Evolutionary conservation across 164 flowering plant species (phyloP).

Genomic region (Nymphaea colorata): DNA sequence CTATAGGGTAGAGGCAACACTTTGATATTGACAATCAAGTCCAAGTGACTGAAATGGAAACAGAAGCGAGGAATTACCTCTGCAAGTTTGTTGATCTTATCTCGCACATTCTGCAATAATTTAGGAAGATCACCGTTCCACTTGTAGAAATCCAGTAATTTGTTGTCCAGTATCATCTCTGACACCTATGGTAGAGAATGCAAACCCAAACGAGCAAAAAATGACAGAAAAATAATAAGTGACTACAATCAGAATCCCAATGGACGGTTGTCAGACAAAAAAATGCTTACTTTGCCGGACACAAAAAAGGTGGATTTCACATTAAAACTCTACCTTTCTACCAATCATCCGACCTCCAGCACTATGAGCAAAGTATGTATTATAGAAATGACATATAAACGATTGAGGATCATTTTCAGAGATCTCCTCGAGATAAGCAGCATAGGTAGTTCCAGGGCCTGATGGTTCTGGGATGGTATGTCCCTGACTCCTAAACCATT

Average conservation of each 20-base stretch:
- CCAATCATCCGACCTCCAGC: conserved; percentile 99
- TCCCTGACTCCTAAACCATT: conserved; percentile 90
- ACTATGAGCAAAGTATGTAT: conserved; percentile 85
- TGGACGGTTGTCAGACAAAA: no score
- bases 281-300: no score
- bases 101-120: conserved; percentile 73
- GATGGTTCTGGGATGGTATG: conserved; percentile 88
- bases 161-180: conserved; percentile 59
- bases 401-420: conserved; percentile 88
- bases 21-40: no score
- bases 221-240: background rate
- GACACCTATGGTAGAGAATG: conserved; percentile 42
- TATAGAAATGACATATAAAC: conserved; percentile 92
- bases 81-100: conserved; percentile 78
- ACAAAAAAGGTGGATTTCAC: background rate
- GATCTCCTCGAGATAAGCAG: conserved; percentile 53
- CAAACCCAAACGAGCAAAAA: background rate
- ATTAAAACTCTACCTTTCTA: conserved; percentile 38
- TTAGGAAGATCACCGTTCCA: conserved; percentile 89
- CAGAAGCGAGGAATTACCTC: conserved; percentile 30
- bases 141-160: conserved; percentile 85
- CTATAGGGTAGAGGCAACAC: background rate
- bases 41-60: background rate
- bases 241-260: background rate
- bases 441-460: conserved; percentile 57